Evolutionary conservation across 192 early-diverging fungal species (phyloP).

Genomic region (Mortierella antarctica): DNA sequence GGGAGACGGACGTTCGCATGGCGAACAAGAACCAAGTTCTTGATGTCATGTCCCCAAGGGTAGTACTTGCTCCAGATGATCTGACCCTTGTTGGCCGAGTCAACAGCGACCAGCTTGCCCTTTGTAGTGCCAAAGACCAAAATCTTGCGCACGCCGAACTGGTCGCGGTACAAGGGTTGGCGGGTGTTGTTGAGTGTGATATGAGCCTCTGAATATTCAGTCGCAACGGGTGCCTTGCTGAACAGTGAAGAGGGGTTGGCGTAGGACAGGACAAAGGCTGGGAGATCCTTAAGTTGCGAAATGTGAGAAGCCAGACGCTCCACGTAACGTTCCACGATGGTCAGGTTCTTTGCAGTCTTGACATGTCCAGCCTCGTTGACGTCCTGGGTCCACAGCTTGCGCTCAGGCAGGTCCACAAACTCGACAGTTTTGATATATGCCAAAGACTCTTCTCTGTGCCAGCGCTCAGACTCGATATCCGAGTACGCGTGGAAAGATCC

Average conservation of each 20-base stretch:
- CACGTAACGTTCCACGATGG: conserved; percentile 72
- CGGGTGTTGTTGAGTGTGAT: conserved; percentile 33
- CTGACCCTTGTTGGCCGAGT: conserved; percentile 78
- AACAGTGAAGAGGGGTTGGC: conserved; percentile 41
- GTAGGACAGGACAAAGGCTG: conserved; percentile 54
- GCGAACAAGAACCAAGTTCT: conserved; percentile 65
- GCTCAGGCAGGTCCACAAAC: conserved; percentile 88
- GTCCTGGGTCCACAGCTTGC: conserved; percentile 72
- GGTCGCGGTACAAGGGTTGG: conserved; percentile 64
- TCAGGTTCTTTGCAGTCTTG: conserved; percentile 54
- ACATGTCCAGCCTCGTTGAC: conserved; percentile 73
- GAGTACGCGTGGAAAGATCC: conserved; percentile 68
- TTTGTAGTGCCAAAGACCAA: conserved; percentile 80
- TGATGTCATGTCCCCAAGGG: conserved; percentile 45
- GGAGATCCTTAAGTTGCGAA: conserved; percentile 61
- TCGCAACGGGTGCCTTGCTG: conserved; percentile 24
- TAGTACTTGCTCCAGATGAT: conserved; percentile 80
- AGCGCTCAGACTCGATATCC: conserved; percentile 58
- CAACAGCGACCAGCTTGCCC: conserved; percentile 86
- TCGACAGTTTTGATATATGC: conserved; percentile 72
- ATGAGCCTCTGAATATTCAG: conserved; percentile 30
- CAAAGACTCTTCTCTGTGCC: conserved; percentile 92
- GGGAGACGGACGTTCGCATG: conserved; percentile 74
- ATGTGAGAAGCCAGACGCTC: conserved; percentile 66
- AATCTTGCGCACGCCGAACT: conserved; percentile 91